Percentiles rank a stretch among this genome's conserved stretches.
Evolutionary conservation across 352 stramenopile genomes (phyloP).

Genomic region (Pythium rhizo-oryzae): DNA sequence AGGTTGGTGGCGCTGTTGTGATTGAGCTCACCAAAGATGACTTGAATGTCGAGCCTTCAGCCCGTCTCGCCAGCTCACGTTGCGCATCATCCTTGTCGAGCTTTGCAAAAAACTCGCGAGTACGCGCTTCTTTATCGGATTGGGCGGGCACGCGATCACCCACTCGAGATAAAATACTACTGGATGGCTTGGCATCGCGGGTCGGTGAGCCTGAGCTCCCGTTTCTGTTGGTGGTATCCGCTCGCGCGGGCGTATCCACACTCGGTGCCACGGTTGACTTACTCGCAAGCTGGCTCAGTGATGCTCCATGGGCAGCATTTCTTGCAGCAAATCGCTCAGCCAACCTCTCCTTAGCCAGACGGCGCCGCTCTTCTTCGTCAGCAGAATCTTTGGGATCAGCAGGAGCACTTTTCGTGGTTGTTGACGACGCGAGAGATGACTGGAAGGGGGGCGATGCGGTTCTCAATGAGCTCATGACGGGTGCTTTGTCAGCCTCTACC

Average conservation of each 20-base stretch:
- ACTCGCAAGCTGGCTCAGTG: conserved; percentile 6
- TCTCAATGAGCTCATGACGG: not conserved
- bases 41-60: conserved; percentile 14
- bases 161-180: conserved; percentile 24
- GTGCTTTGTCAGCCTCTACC: not conserved
- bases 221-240: not conserved
- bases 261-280: conserved; percentile 13
- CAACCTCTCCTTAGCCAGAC: conserved; percentile 14
- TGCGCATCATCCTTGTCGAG: conserved; percentile 53
- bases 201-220: not conserved
- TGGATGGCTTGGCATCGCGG: not conserved
- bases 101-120: conserved; percentile 49
- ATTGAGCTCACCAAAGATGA: conserved; percentile 13
- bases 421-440: conserved; percentile 3
- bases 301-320: not conserved
- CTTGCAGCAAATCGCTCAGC: conserved; percentile 18
- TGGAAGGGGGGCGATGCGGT: not conserved
- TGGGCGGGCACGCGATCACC: conserved; percentile 10
- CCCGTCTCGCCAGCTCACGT: conserved; percentile 9
- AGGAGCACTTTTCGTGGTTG: not conserved
- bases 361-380: conserved; percentile 21
- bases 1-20: not conserved
- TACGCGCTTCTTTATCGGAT: conserved; percentile 27
- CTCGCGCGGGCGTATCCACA: not conserved
- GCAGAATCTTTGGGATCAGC: not conserved